phyloP scores from a whole-genome alignment of 768 basidiomycete genomes.

The Dendrothele bispora region DNA sequence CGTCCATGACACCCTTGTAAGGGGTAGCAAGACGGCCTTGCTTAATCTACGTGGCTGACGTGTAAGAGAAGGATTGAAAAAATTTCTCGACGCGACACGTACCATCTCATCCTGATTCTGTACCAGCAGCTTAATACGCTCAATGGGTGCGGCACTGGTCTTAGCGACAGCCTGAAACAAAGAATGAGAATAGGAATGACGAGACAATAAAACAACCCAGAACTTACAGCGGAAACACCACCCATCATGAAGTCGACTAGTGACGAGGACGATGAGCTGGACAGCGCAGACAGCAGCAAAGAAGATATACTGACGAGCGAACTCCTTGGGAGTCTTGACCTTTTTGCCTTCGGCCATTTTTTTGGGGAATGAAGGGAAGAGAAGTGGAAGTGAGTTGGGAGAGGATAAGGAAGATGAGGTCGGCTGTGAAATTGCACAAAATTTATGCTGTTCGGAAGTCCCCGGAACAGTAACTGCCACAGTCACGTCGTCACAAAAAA shows the following conservation, averaged over 20 bases:
- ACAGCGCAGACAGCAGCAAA: conserved; percentile 1
- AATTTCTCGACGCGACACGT: conserved; percentile 7
- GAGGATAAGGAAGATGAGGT: too few species aligned
- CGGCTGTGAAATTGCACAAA: too few species aligned
- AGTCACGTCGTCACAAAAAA: too few species aligned
- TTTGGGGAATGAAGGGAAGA: not conserved
- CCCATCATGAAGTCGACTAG: conserved; percentile 74
- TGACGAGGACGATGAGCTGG: conserved; percentile 13
- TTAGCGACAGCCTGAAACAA: conserved; percentile 74
- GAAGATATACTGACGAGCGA: conserved; percentile 49
- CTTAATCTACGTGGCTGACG: conserved; percentile 57
- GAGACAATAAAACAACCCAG: not conserved
- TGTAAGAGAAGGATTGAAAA: not conserved
- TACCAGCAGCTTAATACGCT: conserved; percentile 83
- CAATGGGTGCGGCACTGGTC: conserved; percentile 86
- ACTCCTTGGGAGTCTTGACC: conserved; percentile 73
- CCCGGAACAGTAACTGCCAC: too few species aligned
- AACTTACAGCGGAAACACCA: conserved; percentile 65
- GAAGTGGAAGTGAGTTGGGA: conserved; percentile 7
- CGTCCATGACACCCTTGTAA: conserved; percentile 82
- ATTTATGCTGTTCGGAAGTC: too few species aligned
- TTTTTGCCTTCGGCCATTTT: conserved; percentile 13
- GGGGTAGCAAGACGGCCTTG: conserved; percentile 79
- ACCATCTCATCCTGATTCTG: conserved; percentile 92
- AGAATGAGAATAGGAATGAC: not conserved